A percentile compares a stretch with the other conserved stretches of the same genome.
These are phyloP conservation scores for Alternaria ethzedia DNA, from an alignment of 2,329 filamentous ascomycete genomes.

Conservation along the genomic window DNA sequence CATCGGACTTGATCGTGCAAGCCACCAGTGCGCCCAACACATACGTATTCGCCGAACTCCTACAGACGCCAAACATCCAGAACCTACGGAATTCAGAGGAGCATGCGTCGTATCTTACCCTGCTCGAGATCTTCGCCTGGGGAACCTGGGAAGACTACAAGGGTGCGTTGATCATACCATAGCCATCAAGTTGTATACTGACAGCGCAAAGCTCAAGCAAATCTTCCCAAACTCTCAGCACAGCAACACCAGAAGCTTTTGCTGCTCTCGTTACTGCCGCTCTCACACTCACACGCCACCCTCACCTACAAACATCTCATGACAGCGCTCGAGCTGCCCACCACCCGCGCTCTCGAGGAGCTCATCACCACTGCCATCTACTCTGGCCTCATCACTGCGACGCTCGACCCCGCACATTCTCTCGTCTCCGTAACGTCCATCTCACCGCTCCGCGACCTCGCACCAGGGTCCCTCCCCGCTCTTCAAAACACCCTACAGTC, in stretches of 20 bases:
- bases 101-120: conserved; percentile 66
- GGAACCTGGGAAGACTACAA: conserved; percentile 85
- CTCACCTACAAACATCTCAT: conserved; percentile 78
- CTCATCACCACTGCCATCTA: conserved; percentile 89
- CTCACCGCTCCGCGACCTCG: conserved; percentile 84
- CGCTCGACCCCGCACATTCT: conserved; percentile 78
- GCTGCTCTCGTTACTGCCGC: conserved; percentile 84
- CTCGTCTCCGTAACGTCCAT: conserved; percentile 80
- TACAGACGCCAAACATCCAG: conserved; percentile 80
- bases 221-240: conserved; percentile 73
- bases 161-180: conserved; percentile 48
- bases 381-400: conserved; percentile 78
- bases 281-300: conserved; percentile 68
- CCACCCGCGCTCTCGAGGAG: conserved; percentile 76
- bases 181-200: neutral
- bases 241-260: conserved; percentile 84
- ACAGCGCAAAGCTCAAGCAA: conserved; percentile 46
- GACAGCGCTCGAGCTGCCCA: conserved; percentile 68
- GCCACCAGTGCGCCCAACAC: conserved; percentile 90
- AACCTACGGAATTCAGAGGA: conserved; percentile 70
- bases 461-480: conserved; percentile 71
- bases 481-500: conserved; percentile 72
- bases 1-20: conserved; percentile 83
- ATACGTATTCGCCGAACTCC: conserved; percentile 93
- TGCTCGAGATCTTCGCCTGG: conserved; percentile 90